These are phyloP conservation scores for Colletotrichum sp. DNA, from an alignment of 2,329 filamentous ascomycete genomes.

Conservation along the genomic window DNA sequence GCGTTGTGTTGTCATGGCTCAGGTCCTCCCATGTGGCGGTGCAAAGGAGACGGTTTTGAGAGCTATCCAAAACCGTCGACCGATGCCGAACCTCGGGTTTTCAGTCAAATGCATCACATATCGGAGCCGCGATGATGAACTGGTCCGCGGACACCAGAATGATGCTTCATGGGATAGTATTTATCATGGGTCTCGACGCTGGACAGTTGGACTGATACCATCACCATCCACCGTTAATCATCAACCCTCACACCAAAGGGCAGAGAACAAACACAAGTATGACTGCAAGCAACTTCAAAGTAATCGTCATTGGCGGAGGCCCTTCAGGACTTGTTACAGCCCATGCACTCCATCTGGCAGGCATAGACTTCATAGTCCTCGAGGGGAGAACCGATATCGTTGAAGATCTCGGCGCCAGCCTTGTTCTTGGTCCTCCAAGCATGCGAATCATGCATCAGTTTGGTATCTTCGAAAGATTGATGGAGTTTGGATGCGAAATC, in stretches of 20 bases:
- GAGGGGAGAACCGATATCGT: conserved; percentile 30
- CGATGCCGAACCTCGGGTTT: not conserved
- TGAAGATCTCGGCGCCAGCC: conserved; percentile 29
- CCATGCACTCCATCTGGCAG: conserved; percentile 31
- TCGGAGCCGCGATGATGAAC: not conserved
- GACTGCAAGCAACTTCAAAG: conserved; percentile 27
- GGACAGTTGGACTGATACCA: not conserved
- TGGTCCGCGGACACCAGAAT: not conserved
- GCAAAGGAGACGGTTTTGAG: not conserved
- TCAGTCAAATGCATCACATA: not conserved
- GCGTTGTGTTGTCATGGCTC: not conserved
- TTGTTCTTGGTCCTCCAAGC: conserved; percentile 29
- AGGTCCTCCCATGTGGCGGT: not conserved
- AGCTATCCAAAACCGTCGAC: not conserved
- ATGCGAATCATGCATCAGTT: conserved; percentile 34
- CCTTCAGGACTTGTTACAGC: conserved; percentile 31
- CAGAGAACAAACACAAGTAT: conserved; percentile 21
- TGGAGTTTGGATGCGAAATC: not conserved
- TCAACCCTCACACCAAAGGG: not conserved
- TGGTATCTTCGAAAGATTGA: conserved; percentile 24
- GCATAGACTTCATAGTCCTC: conserved; percentile 38
- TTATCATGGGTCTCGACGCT: not conserved
- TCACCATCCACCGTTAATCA: not conserved
- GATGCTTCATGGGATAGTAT: not conserved
- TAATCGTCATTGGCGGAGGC: conserved; percentile 35